Evolutionary conservation across 2,329 filamentous ascomycete species (phyloP).

Genomic region (Colletotrichum sp.): DNA sequence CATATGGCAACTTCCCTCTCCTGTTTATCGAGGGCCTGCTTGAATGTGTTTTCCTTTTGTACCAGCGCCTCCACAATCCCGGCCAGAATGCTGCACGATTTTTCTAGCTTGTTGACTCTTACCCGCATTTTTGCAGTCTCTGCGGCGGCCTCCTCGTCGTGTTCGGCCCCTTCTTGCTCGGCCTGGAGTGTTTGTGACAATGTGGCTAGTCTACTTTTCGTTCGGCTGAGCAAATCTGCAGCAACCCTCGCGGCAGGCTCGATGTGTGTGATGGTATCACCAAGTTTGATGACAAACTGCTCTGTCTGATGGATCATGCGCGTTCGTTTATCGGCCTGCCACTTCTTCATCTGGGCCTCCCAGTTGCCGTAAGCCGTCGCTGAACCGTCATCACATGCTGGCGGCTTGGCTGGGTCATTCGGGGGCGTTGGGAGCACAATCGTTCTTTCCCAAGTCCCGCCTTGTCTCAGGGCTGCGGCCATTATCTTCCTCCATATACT

Average conservation of each 20-base stretch:
- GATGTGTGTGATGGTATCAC: not conserved
- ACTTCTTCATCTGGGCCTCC: not conserved
- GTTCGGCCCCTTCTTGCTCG: not conserved
- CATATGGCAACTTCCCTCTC: not conserved
- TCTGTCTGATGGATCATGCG: not conserved
- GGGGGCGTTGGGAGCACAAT: not conserved
- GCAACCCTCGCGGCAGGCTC: not conserved
- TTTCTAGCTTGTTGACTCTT: not conserved
- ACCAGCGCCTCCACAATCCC: not conserved
- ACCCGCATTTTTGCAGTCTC: not conserved
- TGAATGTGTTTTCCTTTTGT: not conserved
- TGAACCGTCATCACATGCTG: not conserved
- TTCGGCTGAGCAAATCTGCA: not conserved
- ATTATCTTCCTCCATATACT: not conserved
- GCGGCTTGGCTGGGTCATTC: not conserved
- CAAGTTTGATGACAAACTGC: too few species aligned
- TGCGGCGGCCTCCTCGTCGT: not conserved
- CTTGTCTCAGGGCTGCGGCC: not conserved
- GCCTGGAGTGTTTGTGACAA: not conserved
- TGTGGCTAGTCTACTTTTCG: not conserved
- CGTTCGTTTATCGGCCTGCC: not conserved
- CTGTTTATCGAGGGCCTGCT: not conserved
- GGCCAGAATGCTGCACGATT: not conserved
- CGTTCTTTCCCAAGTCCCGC: rapidly evolving
- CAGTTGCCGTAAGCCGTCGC: not conserved